phyloP scores from a whole-genome alignment of 2,329 filamentous ascomycete genomes.

The Venturia effusa region DNA sequence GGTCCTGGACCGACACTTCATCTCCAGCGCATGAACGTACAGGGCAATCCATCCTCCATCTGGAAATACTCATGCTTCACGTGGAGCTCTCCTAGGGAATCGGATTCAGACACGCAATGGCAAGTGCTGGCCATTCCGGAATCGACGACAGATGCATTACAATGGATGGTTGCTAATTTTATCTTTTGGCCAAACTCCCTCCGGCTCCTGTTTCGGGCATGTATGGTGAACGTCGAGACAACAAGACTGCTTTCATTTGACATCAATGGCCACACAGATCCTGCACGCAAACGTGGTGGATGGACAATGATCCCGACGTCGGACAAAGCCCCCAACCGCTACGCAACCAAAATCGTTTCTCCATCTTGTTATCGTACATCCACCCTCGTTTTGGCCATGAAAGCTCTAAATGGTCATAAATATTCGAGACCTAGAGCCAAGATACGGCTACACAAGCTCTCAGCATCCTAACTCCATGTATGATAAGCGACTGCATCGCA shows the following conservation, averaged over 20 bases:
- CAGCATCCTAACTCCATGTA: not conserved
- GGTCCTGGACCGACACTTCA: not conserved
- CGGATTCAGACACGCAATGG: not conserved
- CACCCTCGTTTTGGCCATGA: not conserved
- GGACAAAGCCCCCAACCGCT: too few species aligned
- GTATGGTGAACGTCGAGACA: not conserved
- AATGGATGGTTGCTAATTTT: not conserved
- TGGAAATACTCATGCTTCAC: not conserved
- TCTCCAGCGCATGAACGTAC: not conserved
- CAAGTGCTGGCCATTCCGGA: not conserved
- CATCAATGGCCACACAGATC: not conserved
- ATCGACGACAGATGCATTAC: not conserved
- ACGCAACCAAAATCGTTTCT: not conserved
- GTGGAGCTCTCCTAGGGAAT: not conserved
- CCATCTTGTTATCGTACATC: constrained; percentile 1
- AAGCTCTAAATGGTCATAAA: not conserved
- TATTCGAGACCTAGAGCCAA: not conserved
- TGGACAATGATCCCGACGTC: too few species aligned
- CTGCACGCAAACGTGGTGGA: not conserved
- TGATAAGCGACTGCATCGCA: not conserved
- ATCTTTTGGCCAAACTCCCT: not conserved
- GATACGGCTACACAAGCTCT: not conserved
- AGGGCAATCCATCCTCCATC: not conserved
- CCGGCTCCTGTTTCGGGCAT: not conserved
- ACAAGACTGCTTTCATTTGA: not conserved